phyloP scores from a whole-genome alignment of 1,139 yeast species.

The Yarrowia galli region DNA sequence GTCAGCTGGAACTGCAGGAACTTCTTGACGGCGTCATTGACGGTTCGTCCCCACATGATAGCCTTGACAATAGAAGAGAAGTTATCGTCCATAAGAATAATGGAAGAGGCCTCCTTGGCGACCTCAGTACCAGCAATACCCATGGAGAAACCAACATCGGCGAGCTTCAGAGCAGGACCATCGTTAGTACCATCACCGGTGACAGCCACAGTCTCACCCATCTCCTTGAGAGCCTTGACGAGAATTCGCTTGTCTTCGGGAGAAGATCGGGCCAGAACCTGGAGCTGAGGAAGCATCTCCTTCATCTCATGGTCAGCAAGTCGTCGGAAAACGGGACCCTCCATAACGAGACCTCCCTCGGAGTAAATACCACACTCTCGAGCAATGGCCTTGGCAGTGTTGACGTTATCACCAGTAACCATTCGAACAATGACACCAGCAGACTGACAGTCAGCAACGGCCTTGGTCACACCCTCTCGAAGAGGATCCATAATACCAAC shows the following conservation, averaged over 20 bases:
- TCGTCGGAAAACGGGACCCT: conserved; percentile 87
- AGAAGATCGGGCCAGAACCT: conserved; percentile 90
- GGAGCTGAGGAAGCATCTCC: conserved; percentile 69
- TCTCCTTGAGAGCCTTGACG: conserved; percentile 78
- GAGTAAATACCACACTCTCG: conserved; percentile 80
- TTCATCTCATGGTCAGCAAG: conserved; percentile 65
- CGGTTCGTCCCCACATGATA: conserved; percentile 99
- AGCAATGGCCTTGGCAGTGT: conserved; percentile 92
- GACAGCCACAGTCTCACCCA: conserved; percentile 96
- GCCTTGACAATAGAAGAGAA: conserved; percentile 95
- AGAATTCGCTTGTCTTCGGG: conserved; percentile 93
- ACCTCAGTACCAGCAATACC: conserved; percentile 97
- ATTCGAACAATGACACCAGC: conserved; percentile 96
- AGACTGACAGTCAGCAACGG: conserved; percentile 80
- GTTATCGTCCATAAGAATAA: conserved; percentile 96
- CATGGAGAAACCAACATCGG: conserved; percentile 98
- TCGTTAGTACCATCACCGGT: conserved; percentile 99
- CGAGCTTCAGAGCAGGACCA: conserved; percentile 97
- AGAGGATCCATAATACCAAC: conserved; percentile 96
- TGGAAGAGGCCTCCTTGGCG: conserved; percentile 97
- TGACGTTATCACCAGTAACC: conserved; percentile 96
- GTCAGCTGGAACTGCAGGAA: conserved; percentile 96
- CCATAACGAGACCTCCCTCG: conserved; percentile 75
- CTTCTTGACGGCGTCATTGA: conserved; percentile 90
- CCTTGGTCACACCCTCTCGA: conserved; percentile 86